Evolutionary conservation across 768 basidiomycete genomes (phyloP), one percentile per base, ranked within the genome.

Genomic region (Melanogaster broomeanus): DNA sequence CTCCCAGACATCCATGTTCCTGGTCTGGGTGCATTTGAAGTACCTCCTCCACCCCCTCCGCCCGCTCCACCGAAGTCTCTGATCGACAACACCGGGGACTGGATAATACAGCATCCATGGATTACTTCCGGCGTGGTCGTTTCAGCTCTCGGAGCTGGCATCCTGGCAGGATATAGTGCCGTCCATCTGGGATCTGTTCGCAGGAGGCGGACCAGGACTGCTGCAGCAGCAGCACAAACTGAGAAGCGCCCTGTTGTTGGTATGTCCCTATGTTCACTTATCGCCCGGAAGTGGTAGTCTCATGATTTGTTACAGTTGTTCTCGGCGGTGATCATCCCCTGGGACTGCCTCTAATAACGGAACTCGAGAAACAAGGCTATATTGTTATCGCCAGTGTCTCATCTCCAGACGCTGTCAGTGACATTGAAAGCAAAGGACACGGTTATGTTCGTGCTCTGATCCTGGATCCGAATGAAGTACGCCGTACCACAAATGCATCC

Each of bases 391-490:
- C 85, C 4, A 93, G 88, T 53, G 92, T 93, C 16, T 73, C 83
- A 1, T 82, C 79, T 6, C 79, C 85, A 0, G 84, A 85, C 48
- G 81, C 81, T n/a, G 83, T 82, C 31, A 74, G 79, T 15, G 72
- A 69, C 15, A 71, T 94, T 40, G 91, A 95, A 66, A 74, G 72
- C 31, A 72, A 74, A 53, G 80, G 83, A 22, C 76, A 85, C 56
- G 93, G 93, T 24, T 93, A 82, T 67, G 81, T 93, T 49, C 85
- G 86, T 45, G 91, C 87, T 1, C 79, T 93, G 50, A 84, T 94
- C 27, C 79, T 94, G 35, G 86, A 94, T 68, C 86, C 91, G 0
- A 75, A 74, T 46, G 85, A 92, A 77, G 92, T 88, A 61, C 38
- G 77, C 56, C 37, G 11, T 10, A 48, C 13, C 33, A 27, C 45